Base-by-base conservation (phyloP, 805 yeast species). In the Saturnispora serradocipensis region DNA sequence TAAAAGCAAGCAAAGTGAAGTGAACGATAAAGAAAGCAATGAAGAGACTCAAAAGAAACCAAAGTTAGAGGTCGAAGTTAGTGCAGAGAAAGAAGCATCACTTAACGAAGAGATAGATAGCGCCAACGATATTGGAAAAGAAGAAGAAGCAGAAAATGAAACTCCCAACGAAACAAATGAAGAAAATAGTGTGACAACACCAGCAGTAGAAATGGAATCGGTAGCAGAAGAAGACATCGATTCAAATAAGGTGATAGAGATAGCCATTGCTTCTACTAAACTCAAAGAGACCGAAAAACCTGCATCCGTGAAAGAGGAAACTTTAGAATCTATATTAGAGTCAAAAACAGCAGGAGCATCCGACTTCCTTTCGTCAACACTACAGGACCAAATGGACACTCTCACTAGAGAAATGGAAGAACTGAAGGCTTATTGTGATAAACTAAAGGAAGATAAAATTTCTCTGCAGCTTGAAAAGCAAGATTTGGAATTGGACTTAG, bases 401-500 rank as follows among this genome's bases (percentile, higher is more conserved):
- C 59, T 77, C 7, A 59, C 59, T 24, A 55, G 58, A 6, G 61
- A 72, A 48, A 54, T 72, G 24, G 58, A 55, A 27, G 52, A 51
- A 15, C 48, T 60, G 4, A 44, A 47, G 13, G 28, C 15, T 1
- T 52, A 55, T 30, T 34, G 58, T 7, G 48, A 47, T 9, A 50
- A 44, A 18, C 24, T 62, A 27, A 56, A 55, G 39, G 43, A 40
- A 5, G 67, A 65, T 39, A 62, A 61, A 32, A 52, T 60, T 0
- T 62, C 62, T 16, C 51, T 66, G n/a, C 61, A 61, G 49, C 48
- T 63, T 15, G 43, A 57, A 1, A 63, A 62, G 20, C 48, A 61
- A 52, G 66, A 61, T 25, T 59, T 76, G 3, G 73, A 73, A 43
- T 54, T 61, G 28, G 74, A 74, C 48, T 54, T 73, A 15, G 75